These are phyloP conservation scores for Candida chilensis DNA, from an alignment of 805 yeast genomes.

Conservation along the genomic window DNA sequence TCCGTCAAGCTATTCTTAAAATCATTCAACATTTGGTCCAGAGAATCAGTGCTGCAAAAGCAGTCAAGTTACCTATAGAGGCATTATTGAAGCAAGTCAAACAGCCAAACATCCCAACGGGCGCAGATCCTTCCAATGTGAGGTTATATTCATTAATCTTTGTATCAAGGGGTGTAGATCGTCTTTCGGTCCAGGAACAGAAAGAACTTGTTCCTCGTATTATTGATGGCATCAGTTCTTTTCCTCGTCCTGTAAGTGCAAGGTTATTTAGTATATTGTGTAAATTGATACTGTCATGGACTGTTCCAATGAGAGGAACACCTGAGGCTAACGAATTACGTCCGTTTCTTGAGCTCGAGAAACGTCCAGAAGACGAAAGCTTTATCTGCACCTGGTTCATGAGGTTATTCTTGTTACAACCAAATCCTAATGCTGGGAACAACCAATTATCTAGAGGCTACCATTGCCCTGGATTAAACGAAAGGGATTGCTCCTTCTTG, in stretches of 20 bases:
- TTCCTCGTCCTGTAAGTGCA: constrained; percentile 30
- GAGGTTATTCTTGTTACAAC: constrained; percentile 48
- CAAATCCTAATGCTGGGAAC: constrained; percentile 22
- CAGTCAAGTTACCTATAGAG: constrained; percentile 53
- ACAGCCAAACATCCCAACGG: constrained; percentile 35
- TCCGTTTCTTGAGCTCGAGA: constrained; percentile 22
- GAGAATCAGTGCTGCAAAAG: constrained; percentile 47
- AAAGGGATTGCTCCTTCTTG: constrained; percentile 48
- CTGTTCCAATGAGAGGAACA: constrained; percentile 36
- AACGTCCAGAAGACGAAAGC: constrained; percentile 24
- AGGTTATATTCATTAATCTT: constrained; percentile 57
- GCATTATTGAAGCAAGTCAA: constrained; percentile 59
- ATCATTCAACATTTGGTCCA: constrained; percentile 61
- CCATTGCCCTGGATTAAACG: constrained; percentile 57
- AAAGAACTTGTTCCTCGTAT: constrained; percentile 35
- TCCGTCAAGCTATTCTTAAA: constrained; percentile 58
- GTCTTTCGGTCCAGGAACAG: constrained; percentile 31
- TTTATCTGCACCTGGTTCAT: constrained; percentile 40
- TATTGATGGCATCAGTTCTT: constrained; percentile 32
- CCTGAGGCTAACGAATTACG: constrained; percentile 26
- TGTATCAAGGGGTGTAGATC: constrained; percentile 57
- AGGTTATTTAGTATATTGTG: constrained; percentile 54
- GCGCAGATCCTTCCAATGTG: constrained; percentile 38
- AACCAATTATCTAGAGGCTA: constrained; percentile 34
- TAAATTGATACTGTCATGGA: constrained; percentile 42